These are phyloP conservation scores for Yarrowia bubula DNA, from an alignment of 805 yeast genomes.

Conservation along the genomic window DNA sequence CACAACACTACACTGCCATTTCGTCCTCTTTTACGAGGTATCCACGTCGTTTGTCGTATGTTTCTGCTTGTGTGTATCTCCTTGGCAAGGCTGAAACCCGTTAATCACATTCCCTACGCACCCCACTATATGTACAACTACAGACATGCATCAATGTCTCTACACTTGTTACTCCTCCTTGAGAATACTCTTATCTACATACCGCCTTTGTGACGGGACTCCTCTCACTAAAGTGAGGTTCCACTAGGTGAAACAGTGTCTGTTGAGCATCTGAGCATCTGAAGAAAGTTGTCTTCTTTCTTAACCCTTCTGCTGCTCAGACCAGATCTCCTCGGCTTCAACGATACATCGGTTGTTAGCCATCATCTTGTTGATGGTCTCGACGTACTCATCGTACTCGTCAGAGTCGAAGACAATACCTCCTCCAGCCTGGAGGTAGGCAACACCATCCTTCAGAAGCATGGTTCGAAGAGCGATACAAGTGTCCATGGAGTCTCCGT, in stretches of 20 bases:
- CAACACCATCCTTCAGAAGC: constrained; percentile 87
- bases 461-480: constrained; percentile 97
- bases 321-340: constrained; percentile 72
- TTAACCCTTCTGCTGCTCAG: constrained; percentile 25
- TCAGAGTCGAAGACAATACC: constrained; percentile 96
- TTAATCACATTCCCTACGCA: too few relatives aligned
- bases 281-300: background rate
- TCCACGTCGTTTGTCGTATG: too few relatives aligned
- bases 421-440: constrained; percentile 97
- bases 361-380: constrained; percentile 95
- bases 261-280: too few relatives aligned
- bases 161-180: too few relatives aligned
- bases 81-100: too few relatives aligned
- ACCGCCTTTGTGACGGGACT: constrained; percentile 20
- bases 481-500: constrained; percentile 92
- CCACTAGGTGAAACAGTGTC: constrained; percentile 1
- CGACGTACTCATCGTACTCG: constrained; percentile 91
- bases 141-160: too few relatives aligned
- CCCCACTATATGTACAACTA: too few relatives aligned
- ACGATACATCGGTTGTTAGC: constrained; percentile 87
- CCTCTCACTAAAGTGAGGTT: constrained; percentile 13
- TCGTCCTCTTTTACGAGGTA: too few relatives aligned
- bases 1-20: too few relatives aligned
- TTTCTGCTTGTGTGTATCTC: too few relatives aligned
- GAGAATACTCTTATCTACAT: background rate